A percentile compares a stretch with the other conserved stretches of the same genome.
Conservation (phyloP, 495 filamentous ascomycete genomes). For the Penicillium dipodomyicola region DNA sequence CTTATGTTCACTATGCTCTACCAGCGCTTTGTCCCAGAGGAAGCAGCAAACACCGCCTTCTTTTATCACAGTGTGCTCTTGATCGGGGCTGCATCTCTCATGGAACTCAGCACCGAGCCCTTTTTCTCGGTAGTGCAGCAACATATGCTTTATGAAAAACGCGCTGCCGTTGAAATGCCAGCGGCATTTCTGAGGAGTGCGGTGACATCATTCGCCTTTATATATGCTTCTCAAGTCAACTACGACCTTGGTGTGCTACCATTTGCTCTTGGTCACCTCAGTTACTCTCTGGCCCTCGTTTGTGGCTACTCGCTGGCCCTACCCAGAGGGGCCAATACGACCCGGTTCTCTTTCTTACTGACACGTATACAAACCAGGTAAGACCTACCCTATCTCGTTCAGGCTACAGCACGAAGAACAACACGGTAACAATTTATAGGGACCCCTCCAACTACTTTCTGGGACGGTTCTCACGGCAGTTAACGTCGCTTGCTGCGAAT, state of each 20-base stretch:
- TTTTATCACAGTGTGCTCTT: conserved; percentile 61
- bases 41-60: conserved; percentile 57
- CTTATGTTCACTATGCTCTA: conserved; percentile 63
- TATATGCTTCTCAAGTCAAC: conserved; percentile 51
- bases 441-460: conserved; percentile 48
- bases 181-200: conserved; percentile 76
- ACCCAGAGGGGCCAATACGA: conserved; percentile 35
- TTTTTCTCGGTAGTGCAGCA: conserved; percentile 81
- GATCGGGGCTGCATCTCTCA: conserved; percentile 69
- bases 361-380: conserved; percentile 47
- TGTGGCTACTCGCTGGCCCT: conserved; percentile 61
- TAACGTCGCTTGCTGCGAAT: conserved; percentile 66
- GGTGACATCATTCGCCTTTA: conserved; percentile 62
- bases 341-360: conserved; percentile 58
- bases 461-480: conserved; percentile 62
- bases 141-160: conserved; percentile 70
- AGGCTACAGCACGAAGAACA: background rate
- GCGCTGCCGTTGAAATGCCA: conserved; percentile 74
- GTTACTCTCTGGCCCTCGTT: conserved; percentile 66
- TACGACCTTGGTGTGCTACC: conserved; percentile 70
- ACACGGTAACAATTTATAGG: conserved; percentile 17
- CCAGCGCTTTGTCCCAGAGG: conserved; percentile 51
- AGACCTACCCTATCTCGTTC: background rate
- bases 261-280: conserved; percentile 85
- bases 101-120: conserved; percentile 82